Percentiles rank a stretch among this genome's conserved stretches.
Conservation (phyloP, 192 early-diverging fungal genomes). For the Phlyctochytrium arcticum region DNA sequence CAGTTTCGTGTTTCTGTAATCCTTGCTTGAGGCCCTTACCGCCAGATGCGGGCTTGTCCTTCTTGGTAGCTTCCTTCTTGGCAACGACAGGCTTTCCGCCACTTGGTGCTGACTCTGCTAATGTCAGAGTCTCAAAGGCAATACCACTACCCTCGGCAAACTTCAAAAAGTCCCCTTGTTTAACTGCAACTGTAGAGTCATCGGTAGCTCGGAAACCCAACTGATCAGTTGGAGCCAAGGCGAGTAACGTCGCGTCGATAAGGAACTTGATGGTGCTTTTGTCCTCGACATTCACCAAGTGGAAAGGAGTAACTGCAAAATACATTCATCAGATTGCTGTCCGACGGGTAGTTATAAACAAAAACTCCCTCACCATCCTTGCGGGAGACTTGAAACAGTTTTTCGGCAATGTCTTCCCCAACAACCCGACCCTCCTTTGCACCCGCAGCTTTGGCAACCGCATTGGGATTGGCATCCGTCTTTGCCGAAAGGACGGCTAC, state of each 20-base stretch:
- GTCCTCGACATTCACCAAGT: constrained; percentile 58
- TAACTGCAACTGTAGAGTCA: constrained; percentile 56
- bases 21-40: constrained; percentile 12
- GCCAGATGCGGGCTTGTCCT: not conserved
- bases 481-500: constrained; percentile 7
- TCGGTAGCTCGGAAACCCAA: constrained; percentile 68
- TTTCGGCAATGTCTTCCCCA: constrained; percentile 11
- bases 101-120: constrained; percentile 42
- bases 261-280: constrained; percentile 64
- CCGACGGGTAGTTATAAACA: not conserved
- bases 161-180: constrained; percentile 46
- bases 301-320: constrained; percentile 68
- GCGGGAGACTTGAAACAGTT: constrained; percentile 1
- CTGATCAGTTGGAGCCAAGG: constrained; percentile 22
- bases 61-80: constrained; percentile 37
- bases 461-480: not conserved
- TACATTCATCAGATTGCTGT: constrained; percentile 15
- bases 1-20: not conserved
- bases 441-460: constrained; percentile 15
- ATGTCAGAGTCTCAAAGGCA: constrained; percentile 47
- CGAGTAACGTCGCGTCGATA: constrained; percentile 64
- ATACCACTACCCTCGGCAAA: constrained; percentile 55
- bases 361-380: constrained; percentile 18
- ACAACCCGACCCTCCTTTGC: constrained; percentile 23
- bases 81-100: constrained; percentile 44